Conservation (phyloP, 345 rosid species). For the Brassica carinata region DNA sequence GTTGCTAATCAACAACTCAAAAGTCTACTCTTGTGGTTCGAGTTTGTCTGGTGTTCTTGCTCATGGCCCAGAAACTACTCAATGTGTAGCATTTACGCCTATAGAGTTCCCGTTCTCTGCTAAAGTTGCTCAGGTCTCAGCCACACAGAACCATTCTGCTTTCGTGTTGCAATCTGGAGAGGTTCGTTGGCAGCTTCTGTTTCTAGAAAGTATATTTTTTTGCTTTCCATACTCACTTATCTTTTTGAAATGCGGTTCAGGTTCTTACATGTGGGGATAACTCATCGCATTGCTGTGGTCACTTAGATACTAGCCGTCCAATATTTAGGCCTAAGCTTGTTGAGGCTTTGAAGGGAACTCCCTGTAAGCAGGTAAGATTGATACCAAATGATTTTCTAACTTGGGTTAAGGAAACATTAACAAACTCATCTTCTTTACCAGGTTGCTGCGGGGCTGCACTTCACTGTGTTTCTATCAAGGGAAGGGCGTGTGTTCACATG, state of each 20-base stretch:
- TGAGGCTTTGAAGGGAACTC: slow-evolving; percentile 75
- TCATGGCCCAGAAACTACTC: slow-evolving; percentile 92
- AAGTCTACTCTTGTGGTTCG: slow-evolving; percentile 89
- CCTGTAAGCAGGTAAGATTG: slow-evolving; percentile 57
- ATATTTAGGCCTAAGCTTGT: slow-evolving; percentile 85
- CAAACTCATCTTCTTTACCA: too few relatives aligned
- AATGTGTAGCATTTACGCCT: slow-evolving; percentile 76
- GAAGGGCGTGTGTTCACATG: slow-evolving; percentile 77
- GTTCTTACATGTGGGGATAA: slow-evolving; percentile 97
- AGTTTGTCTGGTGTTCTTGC: slow-evolving; percentile 91
- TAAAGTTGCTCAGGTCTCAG: slow-evolving; percentile 80
- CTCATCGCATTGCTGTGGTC: slow-evolving; percentile 90
- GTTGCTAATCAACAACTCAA: slow-evolving; percentile 78
- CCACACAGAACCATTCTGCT: slow-evolving; percentile 91
- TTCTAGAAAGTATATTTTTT: not conserved
- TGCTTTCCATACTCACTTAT: not conserved
- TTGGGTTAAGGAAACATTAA: too few relatives aligned
- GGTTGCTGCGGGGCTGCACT: slow-evolving; percentile 93
- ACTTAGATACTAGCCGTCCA: slow-evolving; percentile 70
- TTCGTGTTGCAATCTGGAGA: slow-evolving; percentile 85
- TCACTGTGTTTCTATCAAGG: slow-evolving; percentile 81
- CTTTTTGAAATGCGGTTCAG: slow-evolving; percentile 40
- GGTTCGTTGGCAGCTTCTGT: slow-evolving; percentile 55
- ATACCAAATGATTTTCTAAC: too few relatives aligned
- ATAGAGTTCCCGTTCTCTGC: slow-evolving; percentile 65